Conservation (phyloP, 805 yeast species). For the Candida nemodendra region DNA sequence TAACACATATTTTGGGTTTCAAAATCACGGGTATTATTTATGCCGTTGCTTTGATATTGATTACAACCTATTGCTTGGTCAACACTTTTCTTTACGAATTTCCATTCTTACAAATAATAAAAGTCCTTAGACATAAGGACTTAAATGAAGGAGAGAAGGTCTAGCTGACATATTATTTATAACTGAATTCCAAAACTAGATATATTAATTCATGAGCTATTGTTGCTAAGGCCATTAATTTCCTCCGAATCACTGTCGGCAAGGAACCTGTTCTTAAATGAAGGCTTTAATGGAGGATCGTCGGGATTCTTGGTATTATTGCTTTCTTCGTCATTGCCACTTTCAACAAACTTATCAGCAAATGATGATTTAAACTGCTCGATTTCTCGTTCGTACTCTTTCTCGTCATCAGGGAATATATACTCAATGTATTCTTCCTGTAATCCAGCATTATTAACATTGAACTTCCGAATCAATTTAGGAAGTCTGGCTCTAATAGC, state of each 20-base stretch:
- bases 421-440: slow-evolving; percentile 59
- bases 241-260: too few relatives aligned
- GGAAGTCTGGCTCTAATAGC: slow-evolving; percentile 53
- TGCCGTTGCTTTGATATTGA: slow-evolving; percentile 48
- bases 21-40: slow-evolving; percentile 62
- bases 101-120: slow-evolving; percentile 22
- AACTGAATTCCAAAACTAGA: too few relatives aligned
- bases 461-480: slow-evolving; percentile 44
- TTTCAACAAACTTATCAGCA: slow-evolving; percentile 3
- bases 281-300: background rate
- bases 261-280: slow-evolving; percentile 5
- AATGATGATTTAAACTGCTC: slow-evolving; percentile 14
- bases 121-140: slow-evolving; percentile 3
- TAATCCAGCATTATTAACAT: slow-evolving; percentile 39
- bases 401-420: slow-evolving; percentile 63
- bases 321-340: slow-evolving; percentile 6
- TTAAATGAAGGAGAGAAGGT: background rate
- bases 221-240: too few relatives aligned
- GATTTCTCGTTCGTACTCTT: slow-evolving; percentile 16
- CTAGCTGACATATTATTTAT: background rate
- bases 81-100: slow-evolving; percentile 33
- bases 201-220: too few relatives aligned
- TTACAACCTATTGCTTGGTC: slow-evolving; percentile 43
- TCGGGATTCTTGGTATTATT: background rate
- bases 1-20: slow-evolving; percentile 55